Evolutionary conservation across 371 early-diverging fungal species (phyloP).

Genomic region (Mortierella sp.): DNA sequence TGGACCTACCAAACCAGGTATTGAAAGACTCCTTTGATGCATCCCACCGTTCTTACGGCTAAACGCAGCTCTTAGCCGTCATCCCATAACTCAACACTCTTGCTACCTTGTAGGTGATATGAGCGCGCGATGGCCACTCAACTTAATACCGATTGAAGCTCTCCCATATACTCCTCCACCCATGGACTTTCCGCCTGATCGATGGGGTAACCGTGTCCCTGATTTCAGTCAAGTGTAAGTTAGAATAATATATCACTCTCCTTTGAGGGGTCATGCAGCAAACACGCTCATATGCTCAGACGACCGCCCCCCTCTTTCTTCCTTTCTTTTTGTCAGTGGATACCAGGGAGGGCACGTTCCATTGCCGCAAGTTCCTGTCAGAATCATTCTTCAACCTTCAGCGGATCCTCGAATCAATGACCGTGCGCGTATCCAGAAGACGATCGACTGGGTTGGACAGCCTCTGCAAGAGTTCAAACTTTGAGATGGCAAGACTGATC

Average conservation of each 20-base stretch:
- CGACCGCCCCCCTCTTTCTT: constrained; percentile 1
- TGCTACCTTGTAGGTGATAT: no score
- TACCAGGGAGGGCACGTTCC: constrained; percentile 37
- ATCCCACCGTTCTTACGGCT: no score
- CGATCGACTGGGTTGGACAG: constrained; percentile 34
- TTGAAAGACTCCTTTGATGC: no score
- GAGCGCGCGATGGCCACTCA: background rate
- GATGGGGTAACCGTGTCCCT: constrained; percentile 36
- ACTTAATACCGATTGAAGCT: constrained; percentile 16
- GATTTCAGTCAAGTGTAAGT: constrained; percentile 50
- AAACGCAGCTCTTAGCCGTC: no score
- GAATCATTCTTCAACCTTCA: constrained; percentile 31
- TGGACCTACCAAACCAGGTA: no score
- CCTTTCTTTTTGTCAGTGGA: constrained; percentile 14
- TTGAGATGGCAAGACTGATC: constrained; percentile 32
- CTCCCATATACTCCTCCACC: constrained; percentile 35
- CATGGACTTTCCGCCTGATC: constrained; percentile 32
- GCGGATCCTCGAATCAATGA: constrained; percentile 32
- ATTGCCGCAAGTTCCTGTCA: constrained; percentile 26
- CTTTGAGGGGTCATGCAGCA: no score
- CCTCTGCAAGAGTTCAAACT: constrained; percentile 16
- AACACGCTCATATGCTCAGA: background rate
- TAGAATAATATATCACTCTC: background rate
- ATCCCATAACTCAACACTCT: no score
- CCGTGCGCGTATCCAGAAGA: constrained; percentile 37